phyloP scores from a whole-genome alignment of 2,329 filamentous ascomycete species.

The Pyricularia sp. region DNA sequence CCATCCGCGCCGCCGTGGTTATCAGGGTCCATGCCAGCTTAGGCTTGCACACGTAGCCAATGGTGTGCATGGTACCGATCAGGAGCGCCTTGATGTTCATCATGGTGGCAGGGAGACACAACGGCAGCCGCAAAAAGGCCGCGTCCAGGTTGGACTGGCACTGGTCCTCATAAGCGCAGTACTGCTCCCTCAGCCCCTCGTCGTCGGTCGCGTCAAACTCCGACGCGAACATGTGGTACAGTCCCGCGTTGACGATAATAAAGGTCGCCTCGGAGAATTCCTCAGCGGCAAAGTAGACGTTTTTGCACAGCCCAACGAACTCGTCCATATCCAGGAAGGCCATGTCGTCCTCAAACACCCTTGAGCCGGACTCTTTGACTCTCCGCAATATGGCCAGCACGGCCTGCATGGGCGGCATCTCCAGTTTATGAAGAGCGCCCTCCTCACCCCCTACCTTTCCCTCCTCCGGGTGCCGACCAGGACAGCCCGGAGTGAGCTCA shows the following conservation, averaged over 20 bases:
- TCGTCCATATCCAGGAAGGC: not conserved
- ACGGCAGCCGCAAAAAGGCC: not conserved
- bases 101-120: not conserved
- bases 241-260: not conserved
- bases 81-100: not conserved
- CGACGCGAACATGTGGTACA: conserved; percentile 1
- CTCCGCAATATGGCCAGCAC: not conserved
- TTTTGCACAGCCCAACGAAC: not conserved
- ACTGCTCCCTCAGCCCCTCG: not conserved
- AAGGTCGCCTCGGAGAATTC: conserved; percentile 1
- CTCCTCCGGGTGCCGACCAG: no score
- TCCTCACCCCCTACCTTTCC: not conserved
- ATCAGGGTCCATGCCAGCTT: not conserved
- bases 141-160: not conserved
- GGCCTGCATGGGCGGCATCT: conserved; percentile 3
- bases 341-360: not conserved
- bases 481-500: not conserved
- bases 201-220: conserved; percentile 1
- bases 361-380: not conserved
- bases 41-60: not conserved
- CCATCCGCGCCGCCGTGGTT: not conserved
- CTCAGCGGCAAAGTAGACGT: conserved; percentile 2
- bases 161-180: not conserved
- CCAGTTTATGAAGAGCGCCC: not conserved
- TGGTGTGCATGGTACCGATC: not conserved